Base-by-base conservation (phyloP, 768 basidiomycete genomes). In the Cyathus striatus region DNA sequence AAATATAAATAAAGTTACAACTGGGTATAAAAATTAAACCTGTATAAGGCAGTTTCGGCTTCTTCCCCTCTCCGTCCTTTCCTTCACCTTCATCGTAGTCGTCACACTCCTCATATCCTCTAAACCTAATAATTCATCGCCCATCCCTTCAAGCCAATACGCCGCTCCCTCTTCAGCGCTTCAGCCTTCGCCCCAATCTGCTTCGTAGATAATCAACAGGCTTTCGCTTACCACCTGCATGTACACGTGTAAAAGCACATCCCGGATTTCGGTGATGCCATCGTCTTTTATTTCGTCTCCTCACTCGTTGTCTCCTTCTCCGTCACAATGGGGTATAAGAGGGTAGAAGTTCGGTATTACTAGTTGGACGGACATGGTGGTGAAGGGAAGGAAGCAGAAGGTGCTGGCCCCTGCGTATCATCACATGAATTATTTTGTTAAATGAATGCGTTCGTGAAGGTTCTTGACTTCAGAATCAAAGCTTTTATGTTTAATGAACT, bases 191-290 rank as follows among this genome's bases (percentile, higher is more conserved):
- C 45, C 56, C 61, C 71, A 69, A 56, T 71, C 78, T 40, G 62
- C 70, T 52, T 76, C 75, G 50, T 96, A 95, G 17, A 94, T 61
- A 32, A 98, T 69, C 42, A 99, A 66, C 36, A 96, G 58, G 52
- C 88, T 92, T 20, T 72, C 77, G 5, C 89, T 93, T 6, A 90
- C 77, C 70, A 98, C 87, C 20, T 89, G 78, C 49, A 92, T 57
- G 49, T 95, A 80, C 5, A 41, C 32, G 9, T 23, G 16, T 18
- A 26, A 6, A 26, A 27, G 22, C n/a, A 26, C 26, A 6, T 26
- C 40, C 9, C 66, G 65, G 35, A 91, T 73, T 27, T 75, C 70
- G 10, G 63, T 58, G 35, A 83, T 61, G 32, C 81, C 76, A 5
- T 64, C 60, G 1, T 75, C 68, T 18, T 93, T 62, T 6, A 64